phyloP scores from a whole-genome alignment of 2,329 filamentous ascomycete species.

The Colletotrichum filicis region DNA sequence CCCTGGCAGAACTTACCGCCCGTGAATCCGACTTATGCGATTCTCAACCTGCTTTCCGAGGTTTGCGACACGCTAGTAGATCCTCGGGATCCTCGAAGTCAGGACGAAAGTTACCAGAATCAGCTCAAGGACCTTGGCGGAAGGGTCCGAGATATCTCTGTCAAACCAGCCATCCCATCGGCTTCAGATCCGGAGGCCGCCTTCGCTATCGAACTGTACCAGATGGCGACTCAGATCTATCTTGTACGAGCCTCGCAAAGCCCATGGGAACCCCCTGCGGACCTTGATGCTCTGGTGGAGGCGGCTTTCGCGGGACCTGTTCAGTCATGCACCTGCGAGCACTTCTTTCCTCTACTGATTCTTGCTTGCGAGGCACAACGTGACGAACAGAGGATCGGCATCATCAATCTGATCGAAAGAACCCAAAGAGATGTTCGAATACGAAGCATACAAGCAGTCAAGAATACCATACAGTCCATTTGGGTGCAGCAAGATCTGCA shows the following conservation, averaged over 20 bases:
- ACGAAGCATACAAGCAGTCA: slow-evolving; percentile 42
- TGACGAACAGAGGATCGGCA: slow-evolving; percentile 44
- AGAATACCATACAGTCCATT: slow-evolving; percentile 40
- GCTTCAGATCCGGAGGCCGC: background rate
- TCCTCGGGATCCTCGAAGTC: background rate
- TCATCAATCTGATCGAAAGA: slow-evolving; percentile 44
- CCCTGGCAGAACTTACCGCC: background rate
- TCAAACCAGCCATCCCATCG: background rate
- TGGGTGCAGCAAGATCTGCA: slow-evolving; percentile 49
- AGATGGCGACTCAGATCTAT: slow-evolving; percentile 9
- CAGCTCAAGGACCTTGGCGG: background rate
- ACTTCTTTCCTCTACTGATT: slow-evolving; percentile 49
- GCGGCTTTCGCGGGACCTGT: slow-evolving; percentile 29
- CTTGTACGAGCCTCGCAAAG: slow-evolving; percentile 34
- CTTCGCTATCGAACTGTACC: slow-evolving; percentile 1
- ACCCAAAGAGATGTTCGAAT: slow-evolving; percentile 29
- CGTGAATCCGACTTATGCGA: background rate
- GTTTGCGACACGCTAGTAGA: slow-evolving; percentile 5
- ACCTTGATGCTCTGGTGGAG: slow-evolving; percentile 35
- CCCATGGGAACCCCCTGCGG: slow-evolving; percentile 35
- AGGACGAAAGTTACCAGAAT: background rate
- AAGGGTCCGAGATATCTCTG: background rate
- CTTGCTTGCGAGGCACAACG: slow-evolving; percentile 47
- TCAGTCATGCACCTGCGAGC: slow-evolving; percentile 41
- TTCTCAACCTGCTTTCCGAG: slow-evolving; percentile 17